Conservation (phyloP, 352 stramenopile species). For the Globisporangium apiculatum region DNA sequence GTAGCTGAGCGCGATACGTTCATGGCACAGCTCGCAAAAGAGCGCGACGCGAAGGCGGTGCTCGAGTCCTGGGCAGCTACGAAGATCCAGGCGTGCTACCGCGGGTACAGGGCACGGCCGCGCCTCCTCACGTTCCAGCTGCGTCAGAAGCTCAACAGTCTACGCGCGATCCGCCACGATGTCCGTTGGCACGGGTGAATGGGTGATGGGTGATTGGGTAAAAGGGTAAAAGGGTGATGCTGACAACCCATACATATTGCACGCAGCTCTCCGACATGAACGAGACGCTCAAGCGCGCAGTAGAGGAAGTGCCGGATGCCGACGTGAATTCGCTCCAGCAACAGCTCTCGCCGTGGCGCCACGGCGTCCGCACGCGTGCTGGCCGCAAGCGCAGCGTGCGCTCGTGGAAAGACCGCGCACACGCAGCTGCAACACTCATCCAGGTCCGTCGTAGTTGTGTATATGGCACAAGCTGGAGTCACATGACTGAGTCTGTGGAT, state of each 20-base stretch:
- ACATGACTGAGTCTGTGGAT: background rate
- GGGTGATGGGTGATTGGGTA: too few species aligned
- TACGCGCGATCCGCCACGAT: constrained; percentile 29
- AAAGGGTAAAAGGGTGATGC: too few species aligned
- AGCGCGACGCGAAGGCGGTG: constrained; percentile 36
- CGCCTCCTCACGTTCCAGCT: constrained; percentile 34
- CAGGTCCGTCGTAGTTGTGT: constrained; percentile 19
- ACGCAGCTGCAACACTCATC: constrained; percentile 33
- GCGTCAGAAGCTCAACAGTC: constrained; percentile 28
- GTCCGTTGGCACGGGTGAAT: constrained; percentile 8
- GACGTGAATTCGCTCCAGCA: background rate
- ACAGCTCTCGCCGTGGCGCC: constrained; percentile 26
- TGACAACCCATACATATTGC: background rate
- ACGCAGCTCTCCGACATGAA: constrained; percentile 48
- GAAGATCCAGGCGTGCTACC: constrained; percentile 58
- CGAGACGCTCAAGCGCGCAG: constrained; percentile 18
- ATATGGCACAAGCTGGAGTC: background rate
- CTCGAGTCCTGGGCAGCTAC: constrained; percentile 57
- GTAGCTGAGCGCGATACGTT: constrained; percentile 47
- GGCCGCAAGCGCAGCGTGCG: constrained; percentile 35
- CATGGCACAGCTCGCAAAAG: constrained; percentile 43
- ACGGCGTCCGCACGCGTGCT: constrained; percentile 37
- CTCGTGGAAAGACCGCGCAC: constrained; percentile 26
- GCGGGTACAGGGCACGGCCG: constrained; percentile 39
- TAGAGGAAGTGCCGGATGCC: background rate